phyloP scores from a whole-genome alignment of 805 yeast species.

The Groenewaldozyma salmanticensis region DNA sequence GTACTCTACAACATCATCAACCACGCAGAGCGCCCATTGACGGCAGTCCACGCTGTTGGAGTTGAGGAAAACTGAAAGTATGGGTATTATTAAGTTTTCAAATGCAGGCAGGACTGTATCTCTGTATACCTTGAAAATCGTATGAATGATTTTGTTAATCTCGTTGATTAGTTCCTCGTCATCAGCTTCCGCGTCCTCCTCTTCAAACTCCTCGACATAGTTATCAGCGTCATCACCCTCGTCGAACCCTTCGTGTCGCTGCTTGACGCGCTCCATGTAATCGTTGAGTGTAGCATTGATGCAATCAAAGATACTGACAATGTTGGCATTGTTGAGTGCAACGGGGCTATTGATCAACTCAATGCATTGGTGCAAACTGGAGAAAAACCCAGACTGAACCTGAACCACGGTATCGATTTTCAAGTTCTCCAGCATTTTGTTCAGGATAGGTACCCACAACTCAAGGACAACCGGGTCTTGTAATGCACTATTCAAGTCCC shows the following conservation, averaged over 20 bases:
- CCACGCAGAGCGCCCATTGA: constrained; percentile 68
- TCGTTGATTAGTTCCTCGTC: constrained; percentile 89
- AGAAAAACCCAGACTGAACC: constrained; percentile 66
- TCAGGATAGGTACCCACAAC: constrained; percentile 63
- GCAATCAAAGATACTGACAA: constrained; percentile 48
- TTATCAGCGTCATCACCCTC: constrained; percentile 51
- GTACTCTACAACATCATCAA: constrained; percentile 73
- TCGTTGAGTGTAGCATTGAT: constrained; percentile 55
- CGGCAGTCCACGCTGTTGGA: constrained; percentile 62
- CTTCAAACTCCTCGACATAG: constrained; percentile 77
- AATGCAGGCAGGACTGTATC: constrained; percentile 53
- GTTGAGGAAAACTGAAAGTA: constrained; percentile 48
- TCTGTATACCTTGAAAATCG: constrained; percentile 56
- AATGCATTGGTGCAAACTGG: constrained; percentile 57
- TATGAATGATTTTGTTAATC: constrained; percentile 62
- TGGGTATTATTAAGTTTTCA: constrained; percentile 48
- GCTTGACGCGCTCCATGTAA: constrained; percentile 56
- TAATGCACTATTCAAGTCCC: constrained; percentile 28
- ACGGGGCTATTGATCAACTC: constrained; percentile 55
- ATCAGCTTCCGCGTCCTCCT: constrained; percentile 71
- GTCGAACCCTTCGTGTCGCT: constrained; percentile 25
- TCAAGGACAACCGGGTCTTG: constrained; percentile 43
- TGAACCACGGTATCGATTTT: constrained; percentile 77
- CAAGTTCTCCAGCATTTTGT: constrained; percentile 57
- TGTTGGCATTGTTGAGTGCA: constrained; percentile 38